Base-by-base conservation (phyloP, 1,284 basidiomycete species). In the Phellopilus nigrolimitatus region DNA sequence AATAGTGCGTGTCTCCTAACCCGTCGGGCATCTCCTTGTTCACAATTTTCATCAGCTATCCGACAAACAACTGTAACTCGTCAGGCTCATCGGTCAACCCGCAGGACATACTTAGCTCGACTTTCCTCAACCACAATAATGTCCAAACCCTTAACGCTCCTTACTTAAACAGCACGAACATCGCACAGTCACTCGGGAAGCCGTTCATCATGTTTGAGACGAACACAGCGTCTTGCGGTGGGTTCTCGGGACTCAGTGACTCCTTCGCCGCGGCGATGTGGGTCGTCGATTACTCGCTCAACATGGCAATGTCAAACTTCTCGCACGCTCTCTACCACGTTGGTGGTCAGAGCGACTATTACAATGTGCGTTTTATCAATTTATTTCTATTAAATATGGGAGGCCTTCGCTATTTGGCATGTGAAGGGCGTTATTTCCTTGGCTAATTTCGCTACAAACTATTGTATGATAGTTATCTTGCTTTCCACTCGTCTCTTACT, bases 141-240 rank as follows among this genome's bases (percentile, higher is more conserved):
- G 51, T 50, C 15, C 47, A 47, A 15, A 27, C 10, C 4, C 28
- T 47, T 12, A 49, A 47, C 15, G 19, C n/a, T 21, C 31, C 38
- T 25, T 59, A 57, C 34, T 9, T 54, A 9, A 51, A 55, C 15
- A 51, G 44, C n/a, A 44, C 55, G 15, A 36, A 40, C n/a, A 45
- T 57, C 9, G 57, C 57, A 4, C 33, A 40, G 13, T 21, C n/a
- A 25, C 21, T 53, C 7, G 60, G 62, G 8, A 77, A 78, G 60
- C 70, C 73, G 21, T 66, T 78, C 55, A 60, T 78, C 39, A 85
- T 90, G 84, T 79, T 88, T 57, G 88, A 91, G 67, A 89, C 84
- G 8, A 91, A 91, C 67, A 83, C 86, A 0, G 89, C 85, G 0
- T 84, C 83, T 28, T 91, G 88, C 66, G 85, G 87, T 63, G 90